Evolutionary conservation across 257 asterid species (phyloP).

Genomic region (Rauvolfia tetraphylla): DNA sequence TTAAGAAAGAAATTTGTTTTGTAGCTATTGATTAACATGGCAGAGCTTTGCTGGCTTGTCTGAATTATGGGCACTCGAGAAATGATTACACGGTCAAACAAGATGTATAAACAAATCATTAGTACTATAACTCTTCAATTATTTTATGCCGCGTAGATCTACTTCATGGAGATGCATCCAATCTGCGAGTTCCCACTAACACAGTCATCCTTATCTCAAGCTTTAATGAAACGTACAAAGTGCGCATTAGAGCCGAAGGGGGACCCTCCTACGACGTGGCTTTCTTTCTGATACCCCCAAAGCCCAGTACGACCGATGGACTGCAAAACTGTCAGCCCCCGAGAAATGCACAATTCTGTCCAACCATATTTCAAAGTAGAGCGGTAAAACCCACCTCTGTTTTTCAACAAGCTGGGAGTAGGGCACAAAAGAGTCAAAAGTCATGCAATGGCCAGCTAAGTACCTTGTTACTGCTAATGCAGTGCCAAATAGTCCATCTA

Average conservation of each 20-base stretch:
- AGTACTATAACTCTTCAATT: neutral
- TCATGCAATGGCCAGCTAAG: neutral
- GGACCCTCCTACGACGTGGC: neutral
- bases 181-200: neutral
- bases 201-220: neutral
- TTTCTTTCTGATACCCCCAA: neutral
- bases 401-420: neutral
- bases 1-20: neutral
- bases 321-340: neutral
- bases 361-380: neutral
- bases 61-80: constrained; percentile 23
- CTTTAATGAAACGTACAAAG: neutral
- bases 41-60: constrained; percentile 23
- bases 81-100: constrained; percentile 23
- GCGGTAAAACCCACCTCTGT: neutral
- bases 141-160: neutral
- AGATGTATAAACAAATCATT: neutral
- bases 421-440: neutral
- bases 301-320: neutral
- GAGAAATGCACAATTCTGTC: neutral
- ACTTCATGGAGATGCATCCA: neutral
- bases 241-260: neutral
- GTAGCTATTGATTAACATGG: neutral
- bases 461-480: neutral
- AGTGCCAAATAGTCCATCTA: neutral